A percentile compares a stretch with the other conserved stretches of the same genome.
phyloP scores from a whole-genome alignment of 352 stramenopile species.

The Pythium diclinum region DNA sequence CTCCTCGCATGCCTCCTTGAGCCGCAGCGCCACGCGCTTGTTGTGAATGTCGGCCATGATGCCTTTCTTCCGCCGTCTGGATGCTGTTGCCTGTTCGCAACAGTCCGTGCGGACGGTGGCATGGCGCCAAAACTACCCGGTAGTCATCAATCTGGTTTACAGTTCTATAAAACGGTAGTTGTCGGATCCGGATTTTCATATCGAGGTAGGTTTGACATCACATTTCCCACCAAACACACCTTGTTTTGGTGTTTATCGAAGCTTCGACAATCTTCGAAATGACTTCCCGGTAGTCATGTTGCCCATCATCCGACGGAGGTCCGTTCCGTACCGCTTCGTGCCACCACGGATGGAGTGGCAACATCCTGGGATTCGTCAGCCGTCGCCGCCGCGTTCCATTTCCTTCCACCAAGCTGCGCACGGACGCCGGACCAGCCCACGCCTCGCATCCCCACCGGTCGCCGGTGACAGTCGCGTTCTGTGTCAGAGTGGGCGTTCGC shows the following conservation, averaged over 20 bases:
- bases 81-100: constrained; percentile 11
- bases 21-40: constrained; percentile 58
- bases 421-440: background rate
- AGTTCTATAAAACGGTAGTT: background rate
- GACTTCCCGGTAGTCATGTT: constrained; percentile 18
- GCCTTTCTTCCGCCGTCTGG: constrained; percentile 7
- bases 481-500: background rate
- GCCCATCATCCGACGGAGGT: constrained; percentile 4
- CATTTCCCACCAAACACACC: constrained; percentile 7
- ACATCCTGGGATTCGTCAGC: constrained; percentile 2
- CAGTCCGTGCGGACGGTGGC: background rate
- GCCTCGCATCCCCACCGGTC: background rate
- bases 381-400: background rate
- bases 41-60: constrained; percentile 65
- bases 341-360: constrained; percentile 9
- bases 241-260: constrained; percentile 5
- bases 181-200: background rate
- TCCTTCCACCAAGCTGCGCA: constrained; percentile 1
- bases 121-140: constrained; percentile 6
- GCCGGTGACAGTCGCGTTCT: background rate
- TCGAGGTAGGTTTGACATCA: background rate
- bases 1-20: constrained; percentile 82
- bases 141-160: background rate
- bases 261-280: constrained; percentile 4
- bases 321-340: constrained; percentile 15